Percentiles rank a stretch among this genome's conserved stretches.
phyloP scores from a whole-genome alignment of 176 grass and related monocot genomes.

The Oropetium thomaeum region DNA sequence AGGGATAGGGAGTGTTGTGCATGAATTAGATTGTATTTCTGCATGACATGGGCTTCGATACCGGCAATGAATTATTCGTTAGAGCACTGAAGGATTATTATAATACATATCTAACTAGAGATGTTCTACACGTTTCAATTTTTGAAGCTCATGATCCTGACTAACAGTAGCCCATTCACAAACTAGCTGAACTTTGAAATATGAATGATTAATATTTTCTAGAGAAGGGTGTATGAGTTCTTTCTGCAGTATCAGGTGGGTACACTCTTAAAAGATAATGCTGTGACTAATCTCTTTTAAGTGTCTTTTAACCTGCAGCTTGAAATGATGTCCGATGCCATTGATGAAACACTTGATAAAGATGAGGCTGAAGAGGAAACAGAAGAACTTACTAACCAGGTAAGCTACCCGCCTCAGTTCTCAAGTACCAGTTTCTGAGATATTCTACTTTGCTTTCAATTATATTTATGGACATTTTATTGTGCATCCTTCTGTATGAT shows the following conservation, averaged over 20 bases:
- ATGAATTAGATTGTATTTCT: background rate
- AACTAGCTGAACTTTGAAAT: background rate
- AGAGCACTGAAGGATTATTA: background rate
- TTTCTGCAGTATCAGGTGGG: background rate
- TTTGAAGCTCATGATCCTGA: background rate
- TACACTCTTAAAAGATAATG: background rate
- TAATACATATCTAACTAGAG: background rate
- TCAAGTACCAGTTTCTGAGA: background rate
- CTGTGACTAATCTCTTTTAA: background rate
- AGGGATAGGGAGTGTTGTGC: background rate
- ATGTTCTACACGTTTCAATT: background rate
- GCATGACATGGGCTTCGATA: background rate
- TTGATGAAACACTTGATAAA: conserved; percentile 97
- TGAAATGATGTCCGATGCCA: conserved; percentile 97
- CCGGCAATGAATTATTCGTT: background rate
- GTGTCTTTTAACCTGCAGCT: conserved; percentile 45
- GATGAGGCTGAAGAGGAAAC: conserved; percentile 99
- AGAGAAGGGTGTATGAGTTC: background rate
- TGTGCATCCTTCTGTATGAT: background rate
- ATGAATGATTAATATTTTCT: conserved; percentile 1
- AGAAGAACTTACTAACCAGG: conserved; percentile 98
- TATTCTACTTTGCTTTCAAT: background rate
- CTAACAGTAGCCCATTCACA: background rate
- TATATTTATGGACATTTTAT: background rate
- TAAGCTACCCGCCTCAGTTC: conserved; percentile 29